Evolutionary conservation across 495 filamentous ascomycete genomes (phyloP), one percentile per base, ranked within the genome.

Genomic region (Usnea hakonensis): DNA sequence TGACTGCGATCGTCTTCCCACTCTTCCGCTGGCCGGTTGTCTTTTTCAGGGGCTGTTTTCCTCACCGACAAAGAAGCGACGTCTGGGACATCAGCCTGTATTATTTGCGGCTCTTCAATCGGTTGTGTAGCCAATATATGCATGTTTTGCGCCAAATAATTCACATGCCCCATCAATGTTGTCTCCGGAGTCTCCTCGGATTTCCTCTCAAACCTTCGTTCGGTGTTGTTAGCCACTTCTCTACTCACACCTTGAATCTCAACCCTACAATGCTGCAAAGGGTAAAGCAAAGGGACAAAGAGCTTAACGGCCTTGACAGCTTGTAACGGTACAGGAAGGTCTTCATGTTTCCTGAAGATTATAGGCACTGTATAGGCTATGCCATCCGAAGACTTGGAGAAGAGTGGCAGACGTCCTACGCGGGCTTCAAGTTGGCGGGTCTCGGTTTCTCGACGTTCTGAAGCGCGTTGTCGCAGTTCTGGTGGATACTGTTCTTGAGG

Each of bases 391-490:
- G 86, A 85, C 65, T 87, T 92, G 30, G 83, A 79, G 69, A 89
- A 96, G 32, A 82, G 67, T 2, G 85, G 82, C 28, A 86, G 68
- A 65, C 86, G 77, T 33, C 86, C 83, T 75, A 96, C 82, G n/a
- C 91, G 81, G 23, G 90, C 83, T 72, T 95, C 90, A 0, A 96
- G 79, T 63, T 91, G 89, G 38, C 85, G 80, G 38, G 79, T 84
- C 69, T 94, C 89, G 53, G 76, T 70, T 14, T 83, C 78, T 55
- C 90, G 79, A 58, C 82, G 79, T 38, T 81, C 80, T 64, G 83
- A 81, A n/a, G 89, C 90, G 33, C 79, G 74, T 3, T 73, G 74
- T 52, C 80, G 85, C 67, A 90, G 78, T 50, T 85, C 80, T 9
- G 69, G 69, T 0, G 83, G 81, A 61, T 81, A 85, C 2, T 0